A percentile compares a stretch with the other conserved stretches of the same genome.
These are phyloP conservation scores for Microcyclospora tardicrescens DNA, from an alignment of 2,329 filamentous ascomycete genomes.

Conservation along the genomic window DNA sequence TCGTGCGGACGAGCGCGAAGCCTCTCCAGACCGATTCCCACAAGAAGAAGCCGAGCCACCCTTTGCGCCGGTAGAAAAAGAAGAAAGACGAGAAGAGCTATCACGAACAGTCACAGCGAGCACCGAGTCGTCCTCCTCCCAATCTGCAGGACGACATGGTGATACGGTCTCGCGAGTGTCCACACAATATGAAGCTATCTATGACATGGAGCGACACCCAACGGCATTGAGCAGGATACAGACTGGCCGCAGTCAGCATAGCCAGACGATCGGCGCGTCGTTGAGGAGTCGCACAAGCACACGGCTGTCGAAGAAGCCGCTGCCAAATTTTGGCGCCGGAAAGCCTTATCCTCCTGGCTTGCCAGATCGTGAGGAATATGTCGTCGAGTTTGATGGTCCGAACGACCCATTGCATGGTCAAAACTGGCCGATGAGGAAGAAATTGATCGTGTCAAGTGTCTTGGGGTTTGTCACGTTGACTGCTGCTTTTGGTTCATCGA, in stretches of 20 bases:
- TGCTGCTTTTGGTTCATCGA: slow-evolving; percentile 49
- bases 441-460: slow-evolving; percentile 50
- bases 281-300: slow-evolving; percentile 32
- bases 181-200: slow-evolving; percentile 43
- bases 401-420: slow-evolving; percentile 75
- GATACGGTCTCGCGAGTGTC: slow-evolving; percentile 47
- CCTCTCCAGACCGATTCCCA: slow-evolving; percentile 30
- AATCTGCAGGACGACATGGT: slow-evolving; percentile 25
- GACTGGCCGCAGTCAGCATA: slow-evolving; percentile 56
- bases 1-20: slow-evolving; percentile 42
- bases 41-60: slow-evolving; percentile 23
- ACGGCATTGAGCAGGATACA: slow-evolving; percentile 60
- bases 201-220: slow-evolving; percentile 47
- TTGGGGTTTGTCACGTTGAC: slow-evolving; percentile 62
- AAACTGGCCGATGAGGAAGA: slow-evolving; percentile 81
- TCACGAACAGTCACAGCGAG: slow-evolving; percentile 46
- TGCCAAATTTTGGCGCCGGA: slow-evolving; percentile 54
- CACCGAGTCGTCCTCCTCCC: slow-evolving; percentile 36
- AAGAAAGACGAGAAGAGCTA: slow-evolving; percentile 34
- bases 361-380: slow-evolving; percentile 42
- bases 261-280: slow-evolving; percentile 48
- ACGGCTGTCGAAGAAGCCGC: slow-evolving; percentile 42
- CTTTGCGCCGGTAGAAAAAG: slow-evolving; percentile 8
- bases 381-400: slow-evolving; percentile 70
- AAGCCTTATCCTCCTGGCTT: slow-evolving; percentile 6